Conservation (phyloP, 139 green algal species). For the Dunaliella primolecta region DNA sequence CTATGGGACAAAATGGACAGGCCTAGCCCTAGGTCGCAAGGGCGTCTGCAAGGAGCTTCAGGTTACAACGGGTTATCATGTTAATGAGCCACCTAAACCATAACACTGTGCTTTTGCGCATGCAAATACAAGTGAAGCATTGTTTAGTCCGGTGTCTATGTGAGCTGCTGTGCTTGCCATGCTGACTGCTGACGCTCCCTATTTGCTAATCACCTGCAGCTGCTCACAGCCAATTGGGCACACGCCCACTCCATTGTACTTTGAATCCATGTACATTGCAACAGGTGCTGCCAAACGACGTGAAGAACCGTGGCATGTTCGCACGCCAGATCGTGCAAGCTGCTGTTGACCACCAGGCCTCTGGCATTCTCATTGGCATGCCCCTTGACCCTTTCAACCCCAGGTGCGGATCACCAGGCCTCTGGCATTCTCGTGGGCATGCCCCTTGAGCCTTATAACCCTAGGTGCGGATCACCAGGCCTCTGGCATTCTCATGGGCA, state of each 20-base stretch:
- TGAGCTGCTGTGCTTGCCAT: not conserved
- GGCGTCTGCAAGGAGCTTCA: not conserved
- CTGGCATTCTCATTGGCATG: not conserved
- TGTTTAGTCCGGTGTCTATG: not conserved
- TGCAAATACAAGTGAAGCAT: not conserved
- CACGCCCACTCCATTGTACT: not conserved
- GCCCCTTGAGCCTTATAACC: slow-evolving; percentile 9
- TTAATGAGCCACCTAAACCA: not conserved
- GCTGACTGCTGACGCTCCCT: not conserved
- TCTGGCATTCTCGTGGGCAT: not conserved
- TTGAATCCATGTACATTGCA: too few relatives aligned
- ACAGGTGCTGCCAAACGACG: not conserved
- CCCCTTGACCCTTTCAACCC: slow-evolving; percentile 11
- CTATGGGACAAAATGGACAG: slow-evolving; percentile 13
- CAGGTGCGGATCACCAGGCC: not conserved
- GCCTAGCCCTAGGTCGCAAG: not conserved
- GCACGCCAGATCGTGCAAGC: not conserved
- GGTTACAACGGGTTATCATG: not conserved
- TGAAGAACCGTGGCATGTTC: slow-evolving; percentile 8
- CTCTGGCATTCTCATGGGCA: not conserved
- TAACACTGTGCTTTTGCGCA: not conserved
- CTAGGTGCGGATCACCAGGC: not conserved
- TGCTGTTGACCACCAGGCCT: not conserved
- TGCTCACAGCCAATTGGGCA: not conserved
- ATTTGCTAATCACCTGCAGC: not conserved